These are phyloP conservation scores for Verbena officinalis DNA, from an alignment of 257 asterid genomes.

Conservation along the genomic window DNA sequence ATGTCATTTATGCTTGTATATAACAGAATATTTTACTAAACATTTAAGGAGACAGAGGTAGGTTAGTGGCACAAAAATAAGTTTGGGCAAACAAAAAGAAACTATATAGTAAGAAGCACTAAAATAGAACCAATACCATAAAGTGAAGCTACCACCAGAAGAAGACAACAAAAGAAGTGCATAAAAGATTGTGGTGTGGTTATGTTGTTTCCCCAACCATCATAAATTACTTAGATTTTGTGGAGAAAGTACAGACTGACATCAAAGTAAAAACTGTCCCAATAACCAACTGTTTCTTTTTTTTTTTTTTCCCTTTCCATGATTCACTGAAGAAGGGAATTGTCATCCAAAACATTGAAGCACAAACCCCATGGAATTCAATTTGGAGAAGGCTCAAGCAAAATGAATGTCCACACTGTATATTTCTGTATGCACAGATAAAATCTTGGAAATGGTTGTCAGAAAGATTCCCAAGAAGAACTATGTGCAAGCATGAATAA, in stretches of 20 bases:
- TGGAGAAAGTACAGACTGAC: not conserved
- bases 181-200: not conserved
- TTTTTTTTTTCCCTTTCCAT: not conserved
- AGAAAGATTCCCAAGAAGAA: slow-evolving; percentile 12
- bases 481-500: not conserved
- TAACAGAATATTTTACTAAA: not conserved
- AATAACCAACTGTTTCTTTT: not conserved
- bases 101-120: not conserved
- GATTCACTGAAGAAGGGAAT: not conserved
- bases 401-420: not conserved
- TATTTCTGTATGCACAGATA: not conserved
- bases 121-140: not conserved
- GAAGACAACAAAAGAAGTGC: not conserved
- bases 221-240: not conserved
- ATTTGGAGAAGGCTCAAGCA: slow-evolving; percentile 8
- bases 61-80: not conserved
- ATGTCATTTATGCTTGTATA: not conserved
- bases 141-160: not conserved
- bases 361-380: not conserved
- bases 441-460: not conserved
- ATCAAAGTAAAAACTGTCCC: not conserved
- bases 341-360: slow-evolving; percentile 6
- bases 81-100: not conserved
- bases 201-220: not conserved
- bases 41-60: not conserved